Evolutionary conservation across 2,329 filamentous ascomycete species (phyloP).

Genomic region (Botrytis porri): DNA sequence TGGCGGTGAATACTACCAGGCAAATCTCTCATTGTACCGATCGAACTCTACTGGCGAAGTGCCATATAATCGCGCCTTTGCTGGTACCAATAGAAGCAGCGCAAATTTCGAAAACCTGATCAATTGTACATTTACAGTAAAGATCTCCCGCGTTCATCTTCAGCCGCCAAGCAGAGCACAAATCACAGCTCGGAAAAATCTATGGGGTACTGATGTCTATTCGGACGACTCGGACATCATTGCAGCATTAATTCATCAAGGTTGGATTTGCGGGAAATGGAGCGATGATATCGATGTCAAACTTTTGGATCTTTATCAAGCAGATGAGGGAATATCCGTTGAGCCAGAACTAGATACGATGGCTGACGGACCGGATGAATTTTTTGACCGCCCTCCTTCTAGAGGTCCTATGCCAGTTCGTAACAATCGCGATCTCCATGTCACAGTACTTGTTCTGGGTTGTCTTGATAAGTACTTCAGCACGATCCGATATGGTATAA

Average conservation of each 20-base stretch:
- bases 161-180: slow-evolving; percentile 69
- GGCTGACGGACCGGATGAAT: slow-evolving; percentile 25
- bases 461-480: slow-evolving; percentile 72
- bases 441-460: slow-evolving; percentile 82
- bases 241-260: slow-evolving; percentile 87
- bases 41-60: slow-evolving; percentile 44
- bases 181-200: slow-evolving; percentile 72
- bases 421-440: slow-evolving; percentile 73
- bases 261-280: slow-evolving; percentile 91
- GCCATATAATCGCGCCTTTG: slow-evolving; percentile 29
- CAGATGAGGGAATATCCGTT: slow-evolving; percentile 33
- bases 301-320: slow-evolving; percentile 57
- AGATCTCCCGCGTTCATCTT: slow-evolving; percentile 78
- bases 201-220: slow-evolving; percentile 95
- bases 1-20: slow-evolving; percentile 78
- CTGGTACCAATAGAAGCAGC: slow-evolving; percentile 43
- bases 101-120: slow-evolving; percentile 69
- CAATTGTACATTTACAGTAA: slow-evolving; percentile 87
- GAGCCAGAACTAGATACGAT: slow-evolving; percentile 13
- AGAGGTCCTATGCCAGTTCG: slow-evolving; percentile 63
- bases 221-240: slow-evolving; percentile 94
- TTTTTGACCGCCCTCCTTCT: slow-evolving; percentile 52
- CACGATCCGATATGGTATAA: slow-evolving; percentile 75
- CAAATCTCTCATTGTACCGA: slow-evolving; percentile 52
- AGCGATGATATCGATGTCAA: slow-evolving; percentile 69